A percentile compares a stretch with the other conserved stretches of the same genome.
Evolutionary conservation across 2,329 filamentous ascomycete genomes (phyloP).

Genomic region (Aspergillus pseudoterreus): DNA sequence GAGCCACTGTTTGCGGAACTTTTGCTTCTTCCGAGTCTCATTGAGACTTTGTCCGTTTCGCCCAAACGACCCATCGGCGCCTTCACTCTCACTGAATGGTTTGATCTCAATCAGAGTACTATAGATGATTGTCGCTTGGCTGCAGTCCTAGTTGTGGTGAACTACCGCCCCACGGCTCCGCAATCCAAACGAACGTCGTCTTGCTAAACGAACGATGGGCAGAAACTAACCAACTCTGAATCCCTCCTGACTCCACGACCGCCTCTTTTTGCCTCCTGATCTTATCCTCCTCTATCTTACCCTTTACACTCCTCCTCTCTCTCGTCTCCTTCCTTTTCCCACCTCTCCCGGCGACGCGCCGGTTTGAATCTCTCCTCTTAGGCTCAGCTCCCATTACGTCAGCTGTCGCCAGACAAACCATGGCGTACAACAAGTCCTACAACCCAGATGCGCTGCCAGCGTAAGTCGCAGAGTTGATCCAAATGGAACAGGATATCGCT

Average conservation of each 20-base stretch:
- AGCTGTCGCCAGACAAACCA: slow-evolving; percentile 38
- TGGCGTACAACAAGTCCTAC: slow-evolving; percentile 93
- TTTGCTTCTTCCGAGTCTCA: too few species aligned
- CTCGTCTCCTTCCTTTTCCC: neutral
- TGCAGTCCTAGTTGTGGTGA: slow-evolving; percentile 4
- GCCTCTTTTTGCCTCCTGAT: slow-evolving; percentile 1
- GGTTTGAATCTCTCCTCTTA: slow-evolving; percentile 1
- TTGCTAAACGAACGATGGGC: slow-evolving; percentile 6
- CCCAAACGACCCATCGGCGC: neutral
- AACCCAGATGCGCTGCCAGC: slow-evolving; percentile 94
- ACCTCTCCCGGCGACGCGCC: neutral
- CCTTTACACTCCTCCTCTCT: neutral
- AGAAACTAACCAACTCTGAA: neutral
- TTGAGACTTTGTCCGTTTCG: neutral
- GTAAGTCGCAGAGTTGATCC: slow-evolving; percentile 51
- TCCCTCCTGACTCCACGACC: neutral
- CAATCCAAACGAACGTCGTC: slow-evolving; percentile 7
- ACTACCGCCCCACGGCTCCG: slow-evolving; percentile 23
- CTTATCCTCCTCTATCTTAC: slow-evolving; percentile 4
- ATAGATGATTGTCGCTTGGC: slow-evolving; percentile 11
- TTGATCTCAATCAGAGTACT: neutral
- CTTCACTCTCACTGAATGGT: neutral
- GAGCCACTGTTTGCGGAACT: neutral
- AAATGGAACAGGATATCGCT: slow-evolving; percentile 4
- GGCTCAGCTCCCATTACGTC: slow-evolving; percentile 21